Base-by-base conservation (phyloP, 441 rosid genomes). In the Brassica balearica region DNA sequence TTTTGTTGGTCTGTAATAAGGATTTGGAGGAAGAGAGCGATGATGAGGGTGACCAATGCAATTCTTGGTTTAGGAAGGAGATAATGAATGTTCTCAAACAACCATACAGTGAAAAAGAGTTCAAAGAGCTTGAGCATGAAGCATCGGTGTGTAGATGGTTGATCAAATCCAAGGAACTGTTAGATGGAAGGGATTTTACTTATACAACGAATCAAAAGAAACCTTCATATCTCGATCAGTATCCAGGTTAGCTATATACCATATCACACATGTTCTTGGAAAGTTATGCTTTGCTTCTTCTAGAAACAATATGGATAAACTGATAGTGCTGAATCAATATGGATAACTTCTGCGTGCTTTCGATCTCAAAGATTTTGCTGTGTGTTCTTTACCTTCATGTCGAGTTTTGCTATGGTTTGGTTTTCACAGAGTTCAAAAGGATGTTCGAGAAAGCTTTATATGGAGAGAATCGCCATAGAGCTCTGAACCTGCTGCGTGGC, bases 401-500 rank as follows among this genome's bases (percentile, higher is more conserved):
- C 65, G 8, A 70, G 64, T 43, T 73, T 74, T 70, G 64, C 0
- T 73, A 51, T 46, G 63, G 9, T 65, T 62, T 67, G 71, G 22
- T 67, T 43, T 60, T 73, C 67, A 67, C 82, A 87, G 93, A 72
- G 67, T 84, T 89, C 69, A 78, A 27, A 10, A 51, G 10, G 71
- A 46, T 38, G 80, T 59, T 87, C 22, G 0, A 1, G 6, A 55
- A 7, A 46, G 6, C 68, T 20, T 20, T 56, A 32, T 2, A 3
- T 75, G 65, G 62, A 32, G 2, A 25, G 6, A 74, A 80, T 56
- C 38, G 12, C 11, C 77, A 8, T 34, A 83, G 80, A 79, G 76
- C 81, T 65, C 75, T 91, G 75, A 85, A 84, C 78, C 79, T 91
- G 71, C 79, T 91, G 71, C 92, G 93, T n/a, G 93, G 91, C 81